A percentile compares a stretch with the other conserved stretches of the same genome.
These are phyloP conservation scores for Phoma sp. DNA, from an alignment of 2,329 filamentous ascomycete species.

Conservation along the genomic window DNA sequence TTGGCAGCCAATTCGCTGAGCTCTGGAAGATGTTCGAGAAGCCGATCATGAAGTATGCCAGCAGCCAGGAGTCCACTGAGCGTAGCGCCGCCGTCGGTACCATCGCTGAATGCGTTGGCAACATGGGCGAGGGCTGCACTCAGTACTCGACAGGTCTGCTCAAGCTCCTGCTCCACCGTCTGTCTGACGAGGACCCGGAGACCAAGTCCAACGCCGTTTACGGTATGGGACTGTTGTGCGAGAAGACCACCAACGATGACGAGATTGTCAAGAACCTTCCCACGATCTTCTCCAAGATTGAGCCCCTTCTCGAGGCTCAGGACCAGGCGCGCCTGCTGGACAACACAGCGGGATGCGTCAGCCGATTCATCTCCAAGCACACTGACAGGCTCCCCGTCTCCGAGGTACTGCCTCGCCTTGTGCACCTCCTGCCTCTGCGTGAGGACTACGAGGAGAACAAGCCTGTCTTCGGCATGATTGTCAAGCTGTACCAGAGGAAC, in stretches of 20 bases:
- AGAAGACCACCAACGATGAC: conserved; percentile 77
- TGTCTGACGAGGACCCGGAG: conserved; percentile 88
- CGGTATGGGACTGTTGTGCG: conserved; percentile 83
- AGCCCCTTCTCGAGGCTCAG: conserved; percentile 79
- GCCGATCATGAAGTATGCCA: conserved; percentile 85
- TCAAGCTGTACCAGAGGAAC: conserved; percentile 77
- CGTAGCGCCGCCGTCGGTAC: conserved; percentile 90
- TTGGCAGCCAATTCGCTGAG: conserved; percentile 82
- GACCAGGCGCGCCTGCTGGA: conserved; percentile 85
- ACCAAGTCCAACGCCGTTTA: conserved; percentile 96
- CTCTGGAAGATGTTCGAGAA: conserved; percentile 97
- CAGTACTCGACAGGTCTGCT: conserved; percentile 80
- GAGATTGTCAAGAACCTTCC: conserved; percentile 78
- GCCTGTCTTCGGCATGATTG: conserved; percentile 89
- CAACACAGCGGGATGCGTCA: conserved; percentile 90
- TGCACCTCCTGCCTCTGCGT: conserved; percentile 82
- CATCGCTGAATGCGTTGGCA: conserved; percentile 87
- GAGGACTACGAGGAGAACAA: conserved; percentile 98
- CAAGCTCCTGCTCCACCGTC: conserved; percentile 82
- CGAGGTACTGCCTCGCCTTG: conserved; percentile 81
- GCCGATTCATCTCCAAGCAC: conserved; percentile 89
- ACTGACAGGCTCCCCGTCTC: conserved; percentile 81
- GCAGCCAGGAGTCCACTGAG: conserved; percentile 85
- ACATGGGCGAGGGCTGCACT: conserved; percentile 82
- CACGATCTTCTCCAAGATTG: conserved; percentile 82